Conservation (phyloP, 768 basidiomycete genomes). For the Boletus sp. region DNA sequence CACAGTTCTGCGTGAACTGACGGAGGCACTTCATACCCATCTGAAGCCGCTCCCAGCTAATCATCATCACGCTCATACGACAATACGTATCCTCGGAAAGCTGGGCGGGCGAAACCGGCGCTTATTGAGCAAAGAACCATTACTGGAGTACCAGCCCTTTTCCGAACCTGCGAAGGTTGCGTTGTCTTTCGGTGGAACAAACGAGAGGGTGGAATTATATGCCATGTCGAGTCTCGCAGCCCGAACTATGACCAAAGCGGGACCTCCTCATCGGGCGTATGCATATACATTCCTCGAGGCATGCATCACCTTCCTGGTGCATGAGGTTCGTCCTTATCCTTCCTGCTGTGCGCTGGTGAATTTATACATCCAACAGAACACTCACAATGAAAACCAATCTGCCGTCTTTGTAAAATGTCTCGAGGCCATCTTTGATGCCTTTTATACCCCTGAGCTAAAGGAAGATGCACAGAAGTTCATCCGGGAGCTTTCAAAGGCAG, state of each 20-base stretch:
- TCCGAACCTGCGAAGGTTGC: conserved; percentile 67
- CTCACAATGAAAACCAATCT: conserved; percentile 69
- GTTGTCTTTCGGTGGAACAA: conserved; percentile 70
- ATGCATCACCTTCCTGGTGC: conserved; percentile 64
- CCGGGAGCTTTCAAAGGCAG: conserved; percentile 59
- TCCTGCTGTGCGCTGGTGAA: neutral
- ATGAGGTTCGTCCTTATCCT: conserved; percentile 54
- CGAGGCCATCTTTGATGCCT: conserved; percentile 75
- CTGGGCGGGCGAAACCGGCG: conserved; percentile 91
- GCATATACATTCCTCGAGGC: conserved; percentile 71
- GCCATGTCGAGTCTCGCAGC: conserved; percentile 65
- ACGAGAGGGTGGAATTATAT: conserved; percentile 61
- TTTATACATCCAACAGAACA: conserved; percentile 46
- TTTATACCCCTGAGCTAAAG: conserved; percentile 65
- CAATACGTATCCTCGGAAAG: conserved; percentile 94
- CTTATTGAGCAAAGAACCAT: conserved; percentile 75
- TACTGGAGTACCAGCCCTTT: conserved; percentile 65
- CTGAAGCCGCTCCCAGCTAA: conserved; percentile 86
- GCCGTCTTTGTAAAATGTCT: conserved; percentile 65
- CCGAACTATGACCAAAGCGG: conserved; percentile 52
- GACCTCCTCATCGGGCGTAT: conserved; percentile 41
- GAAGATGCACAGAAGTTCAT: conserved; percentile 69
- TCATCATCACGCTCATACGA: conserved; percentile 89
- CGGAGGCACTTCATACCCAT: conserved; percentile 90
- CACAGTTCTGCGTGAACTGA: conserved; percentile 88